A percentile compares a stretch with the other conserved stretches of the same genome.
These are phyloP conservation scores for Periconia macrospinosa DNA, from an alignment of 2,329 filamentous ascomycete genomes.

Conservation along the genomic window DNA sequence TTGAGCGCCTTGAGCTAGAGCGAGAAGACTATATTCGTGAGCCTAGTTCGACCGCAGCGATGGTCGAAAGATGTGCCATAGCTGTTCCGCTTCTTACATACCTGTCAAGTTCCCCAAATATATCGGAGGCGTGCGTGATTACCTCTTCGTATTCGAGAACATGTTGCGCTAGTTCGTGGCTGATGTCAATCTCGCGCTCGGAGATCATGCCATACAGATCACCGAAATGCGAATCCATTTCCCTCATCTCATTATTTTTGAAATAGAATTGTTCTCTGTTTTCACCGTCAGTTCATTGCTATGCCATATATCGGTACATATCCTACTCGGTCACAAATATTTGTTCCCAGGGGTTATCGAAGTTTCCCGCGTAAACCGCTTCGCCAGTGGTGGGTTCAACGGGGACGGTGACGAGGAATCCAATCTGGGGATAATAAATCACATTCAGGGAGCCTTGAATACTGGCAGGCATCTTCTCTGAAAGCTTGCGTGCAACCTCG, in stretches of 20 bases:
- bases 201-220: conserved; percentile 85
- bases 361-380: conserved; percentile 64
- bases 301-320: no score
- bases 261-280: conserved; percentile 68
- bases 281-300: no score
- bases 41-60: background rate
- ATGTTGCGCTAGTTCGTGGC: conserved; percentile 72
- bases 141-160: conserved; percentile 70
- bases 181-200: conserved; percentile 88
- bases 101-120: conserved; percentile 83
- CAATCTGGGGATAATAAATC: conserved; percentile 87
- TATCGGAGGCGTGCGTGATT: conserved; percentile 71
- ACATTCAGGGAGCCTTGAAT: conserved; percentile 66
- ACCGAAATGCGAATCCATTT: conserved; percentile 79
- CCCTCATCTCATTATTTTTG: conserved; percentile 79
- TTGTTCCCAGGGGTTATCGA: conserved; percentile 70
- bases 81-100: conserved; percentile 18
- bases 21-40: conserved; percentile 63
- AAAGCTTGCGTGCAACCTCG: conserved; percentile 66
- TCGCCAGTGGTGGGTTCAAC: conserved; percentile 61
- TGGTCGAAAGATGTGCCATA: background rate
- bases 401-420: conserved; percentile 79
- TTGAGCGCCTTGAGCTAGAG: conserved; percentile 75
- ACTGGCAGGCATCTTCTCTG: conserved; percentile 62
- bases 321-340: conserved; percentile 68